Conservation (phyloP, 768 basidiomycete species). For the Rhizopogon roseolus region DNA sequence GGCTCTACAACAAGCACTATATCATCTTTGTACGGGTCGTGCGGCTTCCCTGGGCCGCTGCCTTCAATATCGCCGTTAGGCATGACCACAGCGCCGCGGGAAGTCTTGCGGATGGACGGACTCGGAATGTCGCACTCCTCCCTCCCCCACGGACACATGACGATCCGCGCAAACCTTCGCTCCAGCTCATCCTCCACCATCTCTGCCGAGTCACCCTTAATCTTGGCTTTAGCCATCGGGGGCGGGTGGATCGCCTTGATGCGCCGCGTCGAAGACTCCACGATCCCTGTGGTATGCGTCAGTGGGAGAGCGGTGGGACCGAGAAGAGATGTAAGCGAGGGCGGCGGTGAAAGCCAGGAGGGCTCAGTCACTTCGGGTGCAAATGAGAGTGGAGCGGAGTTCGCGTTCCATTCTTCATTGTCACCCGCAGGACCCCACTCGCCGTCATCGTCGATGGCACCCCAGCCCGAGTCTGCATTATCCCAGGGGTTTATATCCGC, state of each 20-base stretch:
- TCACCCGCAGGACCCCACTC: constrained; percentile 9
- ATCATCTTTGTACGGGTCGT: constrained; percentile 51
- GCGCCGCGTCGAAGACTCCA: constrained; percentile 61
- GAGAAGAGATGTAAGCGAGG: constrained; percentile 36
- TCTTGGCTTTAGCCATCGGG: constrained; percentile 13
- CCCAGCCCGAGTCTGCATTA: constrained; percentile 6
- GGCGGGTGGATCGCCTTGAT: constrained; percentile 44
- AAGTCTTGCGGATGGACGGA: constrained; percentile 31
- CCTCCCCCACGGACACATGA: constrained; percentile 52
- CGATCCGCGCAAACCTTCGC: constrained; percentile 41
- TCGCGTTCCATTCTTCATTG: constrained; percentile 7
- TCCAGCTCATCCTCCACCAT: constrained; percentile 45
- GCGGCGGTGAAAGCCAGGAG: constrained; percentile 18
- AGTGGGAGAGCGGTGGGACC: constrained; percentile 54
- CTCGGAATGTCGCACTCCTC: constrained; percentile 32
- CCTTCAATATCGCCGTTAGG: constrained; percentile 12
- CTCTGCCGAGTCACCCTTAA: constrained; percentile 6
- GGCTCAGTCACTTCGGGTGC: constrained; percentile 14
- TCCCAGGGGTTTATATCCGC: not conserved
- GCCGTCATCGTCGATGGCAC: constrained; percentile 2
- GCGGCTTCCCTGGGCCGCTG: constrained; percentile 21
- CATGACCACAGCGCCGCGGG: constrained; percentile 31
- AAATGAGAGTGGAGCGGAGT: not conserved
- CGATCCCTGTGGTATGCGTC: constrained; percentile 61
- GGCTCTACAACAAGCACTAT: constrained; percentile 57